Base-by-base conservation (phyloP, 2,329 filamentous ascomycete genomes). In the Fusarium succisae region DNA sequence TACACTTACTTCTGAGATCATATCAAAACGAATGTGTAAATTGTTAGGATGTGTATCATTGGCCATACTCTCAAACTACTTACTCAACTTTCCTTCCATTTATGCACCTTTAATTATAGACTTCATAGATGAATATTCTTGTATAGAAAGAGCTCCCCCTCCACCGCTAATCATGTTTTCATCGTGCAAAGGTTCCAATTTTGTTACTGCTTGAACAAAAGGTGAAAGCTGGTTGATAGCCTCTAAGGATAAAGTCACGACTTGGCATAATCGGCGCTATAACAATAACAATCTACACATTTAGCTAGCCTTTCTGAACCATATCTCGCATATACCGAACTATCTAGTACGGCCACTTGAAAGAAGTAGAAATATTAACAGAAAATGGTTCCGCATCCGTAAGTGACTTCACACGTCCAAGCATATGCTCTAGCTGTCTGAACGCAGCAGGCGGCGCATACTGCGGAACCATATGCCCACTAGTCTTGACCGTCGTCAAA, bases 401-500 rank as follows among this genome's bases (percentile, higher is more conserved):
- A 1, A 69, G 30, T 0, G 65, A 69, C 32, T 69, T 68, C 26
- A 69, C 66, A 6, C 66, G 24, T n/a, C 66, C 66, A n/a, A 69
- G 65, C 3, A 69, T 51, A 45, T 69, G 58, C 32, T 69, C 66
- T 7, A 69, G 3, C 22, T 69, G 66, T 15, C 66, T 56, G 17
- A 69, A 69, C 0, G 66, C 66, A 4, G 66, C 66, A 6, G 66
- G 66, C 6, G 66, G 66, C 3, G 66, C 66, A 41, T 69, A 69
- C n/a, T 69, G 66, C 1, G 66, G 66, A 17, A 69, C 65, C 66
- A 69, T 69, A 9, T 69, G 66, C 4, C 66, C 66, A 41, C 66
- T 69, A 3, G 65, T 69, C 57, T 69, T 69, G 1, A 69, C 66
- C 0, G 65, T 69, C 15, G 66, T 57, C 9, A 69, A 41, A 0